Percentiles rank a stretch among this genome's conserved stretches.
Conservation (phyloP, 2,329 filamentous ascomycete genomes). For the Bipolaris gigantea region DNA sequence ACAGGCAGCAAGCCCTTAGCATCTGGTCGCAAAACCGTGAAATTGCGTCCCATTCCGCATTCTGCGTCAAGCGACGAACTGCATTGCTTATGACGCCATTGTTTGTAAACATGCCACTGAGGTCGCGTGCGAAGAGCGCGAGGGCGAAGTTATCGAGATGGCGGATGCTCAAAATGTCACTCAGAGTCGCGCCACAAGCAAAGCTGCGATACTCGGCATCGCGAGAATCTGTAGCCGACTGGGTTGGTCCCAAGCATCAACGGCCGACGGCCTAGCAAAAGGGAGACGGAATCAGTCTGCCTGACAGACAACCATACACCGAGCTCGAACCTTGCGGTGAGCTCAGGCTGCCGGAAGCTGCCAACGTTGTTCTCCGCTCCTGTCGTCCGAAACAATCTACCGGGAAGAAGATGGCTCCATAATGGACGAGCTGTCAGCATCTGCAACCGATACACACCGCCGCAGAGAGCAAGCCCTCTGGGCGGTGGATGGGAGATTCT, state of each 20-base stretch:
- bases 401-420: slow-evolving; percentile 68
- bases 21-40: neutral
- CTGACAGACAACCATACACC: slow-evolving; percentile 39
- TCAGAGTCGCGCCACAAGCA: neutral
- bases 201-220: neutral
- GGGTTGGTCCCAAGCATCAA: slow-evolving; percentile 86
- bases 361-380: slow-evolving; percentile 77
- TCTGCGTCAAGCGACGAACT: neutral
- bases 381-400: slow-evolving; percentile 87
- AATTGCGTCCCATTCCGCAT: neutral
- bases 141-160: neutral
- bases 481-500: slow-evolving; percentile 65
- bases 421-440: slow-evolving; percentile 81
- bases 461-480: slow-evolving; percentile 35
- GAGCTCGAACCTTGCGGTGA: slow-evolving; percentile 45
- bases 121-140: neutral
- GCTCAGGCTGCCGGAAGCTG: slow-evolving; percentile 57
- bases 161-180: neutral
- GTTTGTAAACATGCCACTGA: neutral
- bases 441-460: slow-evolving; percentile 68
- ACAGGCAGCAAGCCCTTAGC: neutral
- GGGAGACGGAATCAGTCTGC: slow-evolving; percentile 56
- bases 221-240: slow-evolving; percentile 69
- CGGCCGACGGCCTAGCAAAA: slow-evolving; percentile 87
- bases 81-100: neutral